Evolutionary conservation across 75 land plant genomes (phyloP), one percentile per base, ranked within the genome.

Genomic region (Cupressus sempervirens): DNA sequence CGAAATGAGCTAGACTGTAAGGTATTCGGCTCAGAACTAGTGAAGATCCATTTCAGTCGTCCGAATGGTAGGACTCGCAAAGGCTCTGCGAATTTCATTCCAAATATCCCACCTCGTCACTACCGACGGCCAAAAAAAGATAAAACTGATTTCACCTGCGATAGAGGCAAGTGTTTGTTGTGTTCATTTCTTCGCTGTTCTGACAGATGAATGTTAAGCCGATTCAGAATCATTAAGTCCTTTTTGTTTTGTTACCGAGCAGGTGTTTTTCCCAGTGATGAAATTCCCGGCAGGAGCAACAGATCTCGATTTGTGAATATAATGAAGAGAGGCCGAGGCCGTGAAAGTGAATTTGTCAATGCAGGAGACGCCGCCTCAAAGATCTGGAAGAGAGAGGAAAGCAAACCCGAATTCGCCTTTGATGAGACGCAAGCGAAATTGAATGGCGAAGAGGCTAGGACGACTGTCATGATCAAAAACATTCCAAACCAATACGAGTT

Each of bases 21-120:
- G 15, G 86, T 85, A 58, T 82, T 90, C 23, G 84, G 86, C 13
- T 90, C 88, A 14, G 84, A 72, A 75, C 65, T 74, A 18, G 86
- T 90, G 15, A 90, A 88, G 83, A 88, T 90, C 23, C 90, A 90
- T n/a, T 90, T 86, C 76, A 90, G 91, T 75, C 82, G 86, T 32
- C 83, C 86, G 14, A 82, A 82, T 67, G 89, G 89, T 3, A 87
- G 75, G 65, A 72, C 85, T 11, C 84, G 88, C 4, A 86, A 48
- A 68, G 20, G 79, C 34, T 30, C 13, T n/a, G 74, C 34, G 30
- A 32, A 3, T 70, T 3, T 34, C 74, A 83, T 83, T 43, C 74
- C 10, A 13, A 70, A 70, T 9, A 6, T 30, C 1, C 74, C 74
- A 3, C 74, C 74, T 54, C 75, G 79, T 65, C 40, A 67, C 23